A percentile compares a stretch with the other conserved stretches of the same genome.
Conservation (phyloP, 257 asterid species). For the Thymus mandschuricus region DNA sequence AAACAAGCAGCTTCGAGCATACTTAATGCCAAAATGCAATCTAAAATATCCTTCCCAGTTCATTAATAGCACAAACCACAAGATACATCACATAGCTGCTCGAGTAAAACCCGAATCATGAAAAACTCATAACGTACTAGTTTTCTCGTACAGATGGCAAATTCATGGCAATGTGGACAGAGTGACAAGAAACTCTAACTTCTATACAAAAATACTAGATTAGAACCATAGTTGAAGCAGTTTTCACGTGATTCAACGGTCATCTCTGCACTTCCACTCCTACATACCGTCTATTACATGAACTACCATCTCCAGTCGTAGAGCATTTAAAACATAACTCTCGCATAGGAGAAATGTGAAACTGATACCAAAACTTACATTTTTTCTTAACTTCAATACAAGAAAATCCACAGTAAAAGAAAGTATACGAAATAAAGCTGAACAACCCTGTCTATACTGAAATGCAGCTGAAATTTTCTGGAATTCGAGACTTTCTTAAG, state of each 20-base stretch:
- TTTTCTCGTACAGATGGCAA: background rate
- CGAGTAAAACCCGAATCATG: background rate
- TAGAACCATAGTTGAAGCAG: background rate
- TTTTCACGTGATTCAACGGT: background rate
- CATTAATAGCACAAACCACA: background rate
- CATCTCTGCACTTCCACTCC: background rate
- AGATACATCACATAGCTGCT: background rate
- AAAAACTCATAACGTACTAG: background rate
- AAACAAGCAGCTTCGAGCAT: slow-evolving; percentile 12
- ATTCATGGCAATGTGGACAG: background rate
- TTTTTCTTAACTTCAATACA: background rate
- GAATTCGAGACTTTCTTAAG: background rate
- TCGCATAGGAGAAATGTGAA: background rate
- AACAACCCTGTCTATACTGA: background rate
- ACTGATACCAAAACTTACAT: background rate
- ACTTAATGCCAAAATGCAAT: slow-evolving; percentile 19
- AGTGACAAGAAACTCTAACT: background rate
- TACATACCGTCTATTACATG: background rate
- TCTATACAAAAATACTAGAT: background rate
- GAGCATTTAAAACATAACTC: background rate
- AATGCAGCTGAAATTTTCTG: background rate
- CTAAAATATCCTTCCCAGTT: slow-evolving; percentile 12
- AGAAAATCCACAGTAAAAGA: background rate
- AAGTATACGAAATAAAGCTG: background rate
- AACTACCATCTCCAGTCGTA: background rate